phyloP scores from a whole-genome alignment of 75 land plant species.

The Picea sitchensis region DNA sequence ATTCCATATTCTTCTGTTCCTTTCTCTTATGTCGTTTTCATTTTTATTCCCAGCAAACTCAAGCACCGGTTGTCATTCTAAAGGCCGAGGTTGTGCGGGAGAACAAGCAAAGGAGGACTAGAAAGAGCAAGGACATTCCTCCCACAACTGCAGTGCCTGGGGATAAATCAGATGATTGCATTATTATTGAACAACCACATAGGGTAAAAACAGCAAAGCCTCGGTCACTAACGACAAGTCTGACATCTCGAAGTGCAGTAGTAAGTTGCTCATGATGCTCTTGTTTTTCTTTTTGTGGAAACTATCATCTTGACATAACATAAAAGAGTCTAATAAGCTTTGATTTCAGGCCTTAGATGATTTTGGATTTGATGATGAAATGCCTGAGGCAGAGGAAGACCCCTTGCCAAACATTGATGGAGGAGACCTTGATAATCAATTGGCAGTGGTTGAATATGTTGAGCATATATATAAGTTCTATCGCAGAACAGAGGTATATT shows the following conservation, averaged over 20 bases:
- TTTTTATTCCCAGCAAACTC: not conserved
- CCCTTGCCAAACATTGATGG: conserved; percentile 57
- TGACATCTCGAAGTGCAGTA: conserved; percentile 39
- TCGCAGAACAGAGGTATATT: conserved; percentile 56
- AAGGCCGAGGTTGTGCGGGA: too few species aligned
- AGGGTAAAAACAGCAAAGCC: not conserved
- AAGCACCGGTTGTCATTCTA: not conserved
- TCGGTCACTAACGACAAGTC: conserved; percentile 20
- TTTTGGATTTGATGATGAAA: conserved; percentile 7
- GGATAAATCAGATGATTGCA: not conserved
- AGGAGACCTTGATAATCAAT: conserved; percentile 60
- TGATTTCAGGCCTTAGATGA: conserved; percentile 25
- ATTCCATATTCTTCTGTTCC: not conserved
- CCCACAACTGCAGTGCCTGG: not conserved
- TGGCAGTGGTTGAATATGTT: conserved; percentile 87
- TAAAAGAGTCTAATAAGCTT: not conserved
- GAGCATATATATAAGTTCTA: conserved; percentile 93
- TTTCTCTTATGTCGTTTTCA: not conserved
- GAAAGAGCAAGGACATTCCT: conserved; percentile 3
- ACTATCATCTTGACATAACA: not conserved
- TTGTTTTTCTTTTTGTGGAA: not conserved
- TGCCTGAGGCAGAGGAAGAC: conserved; percentile 9
- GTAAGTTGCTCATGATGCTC: not conserved
- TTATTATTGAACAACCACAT: conserved; percentile 3
- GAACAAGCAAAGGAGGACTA: conserved; percentile 1